These are phyloP conservation scores for Eurotiales sp. DNA, from an alignment of 2,329 filamentous ascomycete genomes.

Conservation along the genomic window DNA sequence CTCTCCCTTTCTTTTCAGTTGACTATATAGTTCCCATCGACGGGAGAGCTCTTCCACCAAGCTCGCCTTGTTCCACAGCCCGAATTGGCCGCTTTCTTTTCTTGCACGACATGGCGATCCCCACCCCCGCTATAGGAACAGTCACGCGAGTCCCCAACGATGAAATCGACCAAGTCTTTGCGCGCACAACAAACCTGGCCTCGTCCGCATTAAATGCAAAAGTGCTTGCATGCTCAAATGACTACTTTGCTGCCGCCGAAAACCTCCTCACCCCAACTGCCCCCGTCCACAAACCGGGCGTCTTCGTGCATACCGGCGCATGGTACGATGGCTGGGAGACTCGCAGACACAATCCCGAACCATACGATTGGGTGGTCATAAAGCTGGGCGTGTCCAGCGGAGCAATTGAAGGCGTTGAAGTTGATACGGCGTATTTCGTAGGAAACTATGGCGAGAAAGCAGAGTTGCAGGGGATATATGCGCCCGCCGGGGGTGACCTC, in stretches of 20 bases:
- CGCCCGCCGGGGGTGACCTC: slow-evolving; percentile 19
- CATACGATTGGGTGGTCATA: slow-evolving; percentile 59
- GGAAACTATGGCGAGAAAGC: slow-evolving; percentile 46
- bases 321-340: slow-evolving; percentile 67
- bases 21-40: too few relatives aligned
- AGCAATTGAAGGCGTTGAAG: slow-evolving; percentile 39
- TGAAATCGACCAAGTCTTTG: slow-evolving; percentile 53
- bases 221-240: slow-evolving; percentile 56
- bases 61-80: too few relatives aligned
- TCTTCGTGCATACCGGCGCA: slow-evolving; percentile 58
- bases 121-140: too few relatives aligned
- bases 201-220: slow-evolving; percentile 48
- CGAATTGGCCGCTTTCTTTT: too few relatives aligned
- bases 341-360: slow-evolving; percentile 55
- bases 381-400: slow-evolving; percentile 51
- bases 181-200: slow-evolving; percentile 50
- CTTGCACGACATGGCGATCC: slow-evolving; percentile 10
- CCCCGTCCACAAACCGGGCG: slow-evolving; percentile 54
- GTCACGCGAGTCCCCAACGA: slow-evolving; percentile 40
- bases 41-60: too few relatives aligned
- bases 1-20: too few relatives aligned
- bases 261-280: slow-evolving; percentile 58
- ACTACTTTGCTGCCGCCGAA: slow-evolving; percentile 58
- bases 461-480: slow-evolving; percentile 35
- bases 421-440: slow-evolving; percentile 43